A percentile compares a stretch with the other conserved stretches of the same genome.
Evolutionary conservation across 305 asterid species (phyloP).

Genomic region (Salvia sclarea): DNA sequence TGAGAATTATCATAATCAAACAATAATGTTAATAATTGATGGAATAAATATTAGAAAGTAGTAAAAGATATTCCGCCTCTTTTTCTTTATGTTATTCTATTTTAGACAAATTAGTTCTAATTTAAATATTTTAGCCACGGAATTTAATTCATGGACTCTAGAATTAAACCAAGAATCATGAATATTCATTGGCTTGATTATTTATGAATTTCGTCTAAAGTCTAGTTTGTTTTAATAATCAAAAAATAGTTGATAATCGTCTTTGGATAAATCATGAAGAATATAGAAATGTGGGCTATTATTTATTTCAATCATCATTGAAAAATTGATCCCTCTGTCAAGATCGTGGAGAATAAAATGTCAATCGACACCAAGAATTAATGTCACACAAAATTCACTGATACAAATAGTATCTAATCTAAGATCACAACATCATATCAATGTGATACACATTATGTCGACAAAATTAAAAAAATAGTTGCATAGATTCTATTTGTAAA

Average conservation of each 20-base stretch:
- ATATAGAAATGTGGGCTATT: background rate
- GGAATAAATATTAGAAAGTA: no score
- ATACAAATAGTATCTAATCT: background rate
- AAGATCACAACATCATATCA: background rate
- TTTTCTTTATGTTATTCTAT: background rate
- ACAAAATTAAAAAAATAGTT: no score
- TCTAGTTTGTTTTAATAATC: background rate
- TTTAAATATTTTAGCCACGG: background rate
- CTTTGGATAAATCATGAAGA: background rate
- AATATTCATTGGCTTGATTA: background rate
- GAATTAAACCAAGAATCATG: background rate
- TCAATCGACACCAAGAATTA: background rate
- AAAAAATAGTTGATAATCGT: background rate
- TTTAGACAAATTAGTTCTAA: background rate
- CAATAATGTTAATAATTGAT: background rate
- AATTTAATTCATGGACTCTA: background rate
- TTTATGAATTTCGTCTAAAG: background rate
- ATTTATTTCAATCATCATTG: background rate
- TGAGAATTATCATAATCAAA: background rate
- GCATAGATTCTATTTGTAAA: no score
- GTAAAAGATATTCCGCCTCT: background rate
- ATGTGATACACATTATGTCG: background rate
- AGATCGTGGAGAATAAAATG: slow-evolving; percentile 11
- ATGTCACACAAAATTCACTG: background rate
- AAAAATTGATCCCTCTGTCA: background rate